phyloP scores from a whole-genome alignment of 2,329 filamentous ascomycete genomes.

The Claviceps purpurea region DNA sequence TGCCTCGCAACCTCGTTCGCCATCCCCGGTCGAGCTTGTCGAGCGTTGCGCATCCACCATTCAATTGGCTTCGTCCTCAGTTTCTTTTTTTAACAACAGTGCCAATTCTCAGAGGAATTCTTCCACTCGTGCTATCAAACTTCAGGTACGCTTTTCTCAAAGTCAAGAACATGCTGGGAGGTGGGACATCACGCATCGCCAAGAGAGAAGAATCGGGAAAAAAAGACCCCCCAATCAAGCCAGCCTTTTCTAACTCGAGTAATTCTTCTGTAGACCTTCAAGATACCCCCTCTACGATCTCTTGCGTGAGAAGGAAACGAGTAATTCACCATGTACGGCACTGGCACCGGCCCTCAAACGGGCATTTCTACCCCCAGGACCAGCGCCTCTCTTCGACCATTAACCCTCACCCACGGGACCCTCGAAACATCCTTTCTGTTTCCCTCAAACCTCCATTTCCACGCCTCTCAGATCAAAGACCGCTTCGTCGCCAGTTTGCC shows the following conservation, averaged over 20 bases:
- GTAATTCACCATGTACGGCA: constrained; percentile 63
- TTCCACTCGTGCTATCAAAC: constrained; percentile 16
- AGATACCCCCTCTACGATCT: constrained; percentile 26
- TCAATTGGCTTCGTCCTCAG: neutral
- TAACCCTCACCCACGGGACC: constrained; percentile 82
- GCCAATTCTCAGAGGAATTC: constrained; percentile 7
- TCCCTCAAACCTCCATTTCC: constrained; percentile 90
- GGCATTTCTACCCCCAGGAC: constrained; percentile 94
- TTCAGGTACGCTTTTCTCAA: constrained; percentile 16
- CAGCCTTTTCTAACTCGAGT: neutral
- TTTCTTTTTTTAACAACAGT: neutral
- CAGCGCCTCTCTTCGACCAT: constrained; percentile 78
- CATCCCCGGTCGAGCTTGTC: constrained; percentile 6
- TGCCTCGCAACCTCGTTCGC: constrained; percentile 4
- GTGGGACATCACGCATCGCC: neutral
- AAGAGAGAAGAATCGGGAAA: neutral
- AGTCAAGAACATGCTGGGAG: neutral
- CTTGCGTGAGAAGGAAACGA: neutral
- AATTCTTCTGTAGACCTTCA: constrained; percentile 15
- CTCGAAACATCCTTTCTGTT: constrained; percentile 95
- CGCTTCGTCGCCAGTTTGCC: constrained; percentile 77
- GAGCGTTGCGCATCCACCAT: constrained; percentile 4
- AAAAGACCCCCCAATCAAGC: neutral
- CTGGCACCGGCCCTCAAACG: constrained; percentile 73
- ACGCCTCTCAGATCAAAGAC: constrained; percentile 87